Conservation (phyloP, 2,329 filamentous ascomycete genomes). For the Dothideomycetidae sp. region DNA sequence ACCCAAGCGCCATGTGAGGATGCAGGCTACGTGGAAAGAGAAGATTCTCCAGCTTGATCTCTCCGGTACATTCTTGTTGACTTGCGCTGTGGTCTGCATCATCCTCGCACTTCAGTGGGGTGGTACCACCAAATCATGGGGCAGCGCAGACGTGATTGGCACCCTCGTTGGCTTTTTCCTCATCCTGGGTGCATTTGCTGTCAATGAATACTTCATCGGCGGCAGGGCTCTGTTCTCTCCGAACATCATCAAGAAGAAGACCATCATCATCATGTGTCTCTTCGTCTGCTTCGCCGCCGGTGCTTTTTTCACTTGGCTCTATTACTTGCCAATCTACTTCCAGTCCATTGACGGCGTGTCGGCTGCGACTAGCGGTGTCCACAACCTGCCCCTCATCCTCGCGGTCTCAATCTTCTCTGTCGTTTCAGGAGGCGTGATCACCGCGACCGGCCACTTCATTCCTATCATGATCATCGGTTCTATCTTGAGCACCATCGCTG, state of each 20-base stretch:
- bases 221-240: conserved; percentile 29
- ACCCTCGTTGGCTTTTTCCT: conserved; percentile 31
- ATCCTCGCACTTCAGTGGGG: conserved; percentile 8
- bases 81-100: conserved; percentile 20
- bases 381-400: conserved; percentile 30
- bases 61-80: conserved; percentile 27
- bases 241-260: conserved; percentile 27
- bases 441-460: conserved; percentile 17
- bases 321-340: conserved; percentile 21
- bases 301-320: conserved; percentile 14
- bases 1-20: conserved; percentile 18
- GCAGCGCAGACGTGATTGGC: conserved; percentile 29
- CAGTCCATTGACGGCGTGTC: conserved; percentile 18
- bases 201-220: conserved; percentile 24
- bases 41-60: conserved; percentile 34
- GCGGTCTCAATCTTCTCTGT: conserved; percentile 16
- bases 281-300: conserved; percentile 24
- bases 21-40: conserved; percentile 19
- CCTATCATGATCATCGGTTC: conserved; percentile 18
- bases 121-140: conserved; percentile 26
- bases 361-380: conserved; percentile 17
- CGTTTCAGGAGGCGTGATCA: conserved; percentile 15
- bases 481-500: conserved; percentile 20
- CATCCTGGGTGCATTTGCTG: conserved; percentile 23
- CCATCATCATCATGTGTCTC: conserved; percentile 22